phyloP scores from a whole-genome alignment of 495 filamentous ascomycete genomes.

The Trichocladium uniseriatum region DNA sequence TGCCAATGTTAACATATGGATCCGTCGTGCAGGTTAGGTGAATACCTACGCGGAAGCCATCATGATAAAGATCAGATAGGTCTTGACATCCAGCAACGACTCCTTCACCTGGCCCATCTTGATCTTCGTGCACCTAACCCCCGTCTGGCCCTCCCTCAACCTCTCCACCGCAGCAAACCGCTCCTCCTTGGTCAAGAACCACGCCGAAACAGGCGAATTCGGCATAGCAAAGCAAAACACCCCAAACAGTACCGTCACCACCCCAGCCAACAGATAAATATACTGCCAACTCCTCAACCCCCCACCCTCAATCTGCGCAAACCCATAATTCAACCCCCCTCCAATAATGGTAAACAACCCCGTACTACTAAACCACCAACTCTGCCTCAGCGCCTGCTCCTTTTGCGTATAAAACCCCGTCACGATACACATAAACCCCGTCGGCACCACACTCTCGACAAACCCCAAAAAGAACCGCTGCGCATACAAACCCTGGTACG shows the following conservation, averaged over 20 bases:
- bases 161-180: constrained; percentile 59
- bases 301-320: constrained; percentile 51
- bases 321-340: constrained; percentile 49
- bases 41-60: constrained; percentile 44
- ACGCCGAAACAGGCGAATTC: constrained; percentile 64
- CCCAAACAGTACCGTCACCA: constrained; percentile 38
- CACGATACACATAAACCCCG: constrained; percentile 43
- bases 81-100: constrained; percentile 61
- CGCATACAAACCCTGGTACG: constrained; percentile 49
- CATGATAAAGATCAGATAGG: constrained; percentile 37
- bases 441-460: constrained; percentile 41
- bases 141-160: constrained; percentile 50
- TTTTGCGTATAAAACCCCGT: constrained; percentile 48
- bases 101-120: constrained; percentile 16
- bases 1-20: background rate
- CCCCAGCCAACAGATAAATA: constrained; percentile 72
- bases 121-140: constrained; percentile 56
- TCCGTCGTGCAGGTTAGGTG: too few species aligned
- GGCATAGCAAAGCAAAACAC: constrained; percentile 51
- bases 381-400: constrained; percentile 40
- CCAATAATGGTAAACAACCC: constrained; percentile 43
- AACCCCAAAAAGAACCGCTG: constrained; percentile 65
- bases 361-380: constrained; percentile 31
- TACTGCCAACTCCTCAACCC: constrained; percentile 45
- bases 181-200: constrained; percentile 61